Conservation (phyloP, 257 asterid genomes). For the Euphrasia confusa region DNA sequence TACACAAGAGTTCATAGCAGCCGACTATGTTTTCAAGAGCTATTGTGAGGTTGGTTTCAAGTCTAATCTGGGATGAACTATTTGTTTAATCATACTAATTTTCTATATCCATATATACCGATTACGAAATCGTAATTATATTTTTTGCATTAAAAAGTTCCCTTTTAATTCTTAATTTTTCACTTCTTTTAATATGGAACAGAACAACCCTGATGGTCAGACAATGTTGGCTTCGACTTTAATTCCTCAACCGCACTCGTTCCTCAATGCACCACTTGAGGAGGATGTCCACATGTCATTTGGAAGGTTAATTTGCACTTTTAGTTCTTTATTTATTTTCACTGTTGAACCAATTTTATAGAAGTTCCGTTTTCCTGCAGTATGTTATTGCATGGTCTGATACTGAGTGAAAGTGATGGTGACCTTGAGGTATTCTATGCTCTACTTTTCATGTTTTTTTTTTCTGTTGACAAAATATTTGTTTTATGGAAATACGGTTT, state of each 20-base stretch:
- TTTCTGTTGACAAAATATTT: background rate
- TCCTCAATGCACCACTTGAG: conserved; percentile 61
- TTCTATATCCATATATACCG: background rate
- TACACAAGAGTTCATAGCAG: conserved; percentile 76
- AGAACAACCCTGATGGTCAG: conserved; percentile 90
- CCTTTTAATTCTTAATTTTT: conserved; percentile 14
- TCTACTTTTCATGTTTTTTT: background rate
- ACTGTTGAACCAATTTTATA: conserved; percentile 13
- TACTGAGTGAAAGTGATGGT: conserved; percentile 72
- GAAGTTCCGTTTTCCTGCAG: conserved; percentile 47
- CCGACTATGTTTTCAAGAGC: conserved; percentile 78
- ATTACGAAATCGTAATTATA: background rate
- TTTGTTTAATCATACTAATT: background rate
- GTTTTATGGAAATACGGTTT: background rate
- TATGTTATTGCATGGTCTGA: conserved; percentile 88
- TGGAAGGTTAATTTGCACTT: conserved; percentile 56
- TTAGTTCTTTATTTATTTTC: conserved; percentile 13
- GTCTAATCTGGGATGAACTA: conserved; percentile 20
- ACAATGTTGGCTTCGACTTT: conserved; percentile 83
- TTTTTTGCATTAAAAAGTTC: conserved; percentile 8
- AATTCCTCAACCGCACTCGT: conserved; percentile 72
- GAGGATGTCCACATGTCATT: conserved; percentile 93
- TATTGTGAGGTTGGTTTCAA: conserved; percentile 79
- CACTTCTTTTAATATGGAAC: conserved; percentile 28
- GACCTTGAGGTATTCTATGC: conserved; percentile 73